phyloP scores from a whole-genome alignment of 345 rosid species.

The Laguncularia racemosa region DNA sequence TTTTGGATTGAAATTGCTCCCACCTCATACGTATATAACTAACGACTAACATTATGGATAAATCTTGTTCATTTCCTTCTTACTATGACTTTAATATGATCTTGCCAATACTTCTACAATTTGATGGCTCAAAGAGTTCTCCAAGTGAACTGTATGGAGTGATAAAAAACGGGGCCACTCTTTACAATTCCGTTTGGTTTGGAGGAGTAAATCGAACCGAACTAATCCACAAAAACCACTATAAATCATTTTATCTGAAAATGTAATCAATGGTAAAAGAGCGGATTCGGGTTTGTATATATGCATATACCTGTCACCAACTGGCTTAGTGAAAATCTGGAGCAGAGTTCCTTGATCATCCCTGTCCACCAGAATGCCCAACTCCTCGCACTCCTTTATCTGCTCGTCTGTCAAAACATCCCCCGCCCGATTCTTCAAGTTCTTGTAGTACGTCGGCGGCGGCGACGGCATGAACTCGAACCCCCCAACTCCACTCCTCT shows the following conservation, averaged over 20 bases:
- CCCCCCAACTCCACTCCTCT: slow-evolving; percentile 71
- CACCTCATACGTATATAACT: too few relatives aligned
- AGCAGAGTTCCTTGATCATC: slow-evolving; percentile 96
- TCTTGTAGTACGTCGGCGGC: slow-evolving; percentile 74
- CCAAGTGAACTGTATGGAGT: too few relatives aligned
- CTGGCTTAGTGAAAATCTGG: slow-evolving; percentile 93
- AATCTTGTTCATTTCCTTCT: too few relatives aligned
- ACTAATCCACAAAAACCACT: too few relatives aligned
- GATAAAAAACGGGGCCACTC: too few relatives aligned
- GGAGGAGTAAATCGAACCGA: too few relatives aligned
- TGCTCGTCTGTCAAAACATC: slow-evolving; percentile 72
- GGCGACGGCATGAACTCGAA: slow-evolving; percentile 97
- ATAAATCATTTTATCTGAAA: background rate
- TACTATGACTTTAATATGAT: too few relatives aligned
- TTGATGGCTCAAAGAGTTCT: too few relatives aligned
- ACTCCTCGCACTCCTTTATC: slow-evolving; percentile 79
- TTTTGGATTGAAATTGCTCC: too few relatives aligned
- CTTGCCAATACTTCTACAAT: too few relatives aligned
- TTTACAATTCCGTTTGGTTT: too few relatives aligned
- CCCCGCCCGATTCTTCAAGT: slow-evolving; percentile 62
- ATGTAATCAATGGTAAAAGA: background rate
- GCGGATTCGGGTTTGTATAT: background rate
- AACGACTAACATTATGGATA: too few relatives aligned
- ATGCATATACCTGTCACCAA: slow-evolving; percentile 74
- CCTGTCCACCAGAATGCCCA: slow-evolving; percentile 86